phyloP scores from a whole-genome alignment of 176 grass and related monocot species.

The bread wheat (Triticum aestivum) region IWGSC_CS_RefSeq_v2.1 NC_057797.1:666527734-666528233 shows the following conservation, averaged over 20 bases:
- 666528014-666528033: conserved; percentile 15
- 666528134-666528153: too few species aligned
- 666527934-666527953: neutral
- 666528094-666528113: conserved; percentile 72
- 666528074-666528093: conserved; percentile 61
- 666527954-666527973: conserved; percentile 64
- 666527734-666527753: neutral
- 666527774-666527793: conserved; percentile 19
- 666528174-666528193: neutral
- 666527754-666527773: neutral
- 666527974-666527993: conserved; percentile 45
- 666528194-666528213: neutral
- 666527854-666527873: neutral
- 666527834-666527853: neutral
- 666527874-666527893: too few species aligned
- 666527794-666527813: conserved; percentile 1
- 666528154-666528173: conserved; percentile 1
- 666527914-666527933: neutral
- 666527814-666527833: conserved; percentile 30
- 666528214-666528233: neutral
- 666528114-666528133: neutral
- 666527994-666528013: neutral
- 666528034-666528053: neutral
- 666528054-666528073: conserved; percentile 47
- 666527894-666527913: conserved; percentile 17